These are phyloP conservation scores for grape (Vitis vinifera) DNA, from an alignment of 164 flowering plant genomes.

Conservation along the genomic window ASM3070453v1 NC_081812.1:15793501-15794000, in stretches of 20 bases:
- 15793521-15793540: constrained; percentile 13
- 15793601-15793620: constrained; percentile 58
- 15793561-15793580: too few species aligned
- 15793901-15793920: background rate
- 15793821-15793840: constrained; percentile 65
- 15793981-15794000: constrained; percentile 93
- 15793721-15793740: constrained; percentile 85
- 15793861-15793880: constrained; percentile 85
- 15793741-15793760: constrained; percentile 81
- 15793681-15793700: constrained; percentile 60
- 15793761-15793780: constrained; percentile 56
- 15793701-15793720: constrained; percentile 73
- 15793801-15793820: constrained; percentile 72
- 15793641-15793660: constrained; percentile 73
- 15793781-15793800: constrained; percentile 62
- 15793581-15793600: too few species aligned
- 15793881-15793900: constrained; percentile 22
- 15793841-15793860: constrained; percentile 75
- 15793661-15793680: constrained; percentile 90
- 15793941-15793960: background rate
- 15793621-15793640: constrained; percentile 78
- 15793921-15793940: background rate
- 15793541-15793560: too few species aligned
- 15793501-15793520: constrained; percentile 78
- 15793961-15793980: constrained; percentile 85